Evolutionary conservation across 2,329 filamentous ascomycete genomes (phyloP), one percentile per base, ranked within the genome.

Genomic region (Lachnellula hyalina): DNA sequence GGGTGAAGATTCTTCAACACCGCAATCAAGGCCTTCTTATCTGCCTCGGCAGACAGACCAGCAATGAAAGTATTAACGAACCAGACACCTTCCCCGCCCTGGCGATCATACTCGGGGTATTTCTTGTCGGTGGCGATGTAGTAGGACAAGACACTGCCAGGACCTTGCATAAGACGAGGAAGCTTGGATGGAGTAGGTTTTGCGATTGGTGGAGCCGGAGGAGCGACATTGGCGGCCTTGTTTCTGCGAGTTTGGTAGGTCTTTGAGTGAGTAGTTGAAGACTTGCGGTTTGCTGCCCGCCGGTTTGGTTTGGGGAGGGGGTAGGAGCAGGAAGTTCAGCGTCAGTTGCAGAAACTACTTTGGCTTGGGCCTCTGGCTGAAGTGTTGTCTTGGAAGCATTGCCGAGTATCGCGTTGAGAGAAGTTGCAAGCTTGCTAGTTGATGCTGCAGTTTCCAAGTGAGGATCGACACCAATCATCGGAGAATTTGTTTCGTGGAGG

Each of bases 21-120:
- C 3, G 49, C 47, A 17, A 58, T 41, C 36, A 64, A 50, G 40
- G 53, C 56, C 3, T 62, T 49, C 11, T 44, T 51, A 3, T 19
- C 44, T 8, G 56, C 61, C 11, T 38, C 42, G 14, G 48, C 49
- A 15, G 21, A 35, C 12, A 64, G 56, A 11, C 63, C 63, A 1
- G 46, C 49, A 32, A 65, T 61, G 38, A 65, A 65, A 12, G 55
- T 28, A 7, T 46, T 49, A 15, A 63, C 51, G 21, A 64, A 64
- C 17, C 59, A 55, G 19, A 52, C 46, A 28, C 62, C 57, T 53
- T 52, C 12, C 52, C 34, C 5, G 46, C 44, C 15, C 47, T 51
- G 28, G 51, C 48, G 1, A 23, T 17, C 8, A 58, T 45, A 4
- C 14, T 51, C 23, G 32, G 48, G 49, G 48, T 57, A 59, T 5